These are phyloP conservation scores for Sextonia rubra DNA, from an alignment of 164 flowering plant species.

Conservation along the genomic window DNA sequence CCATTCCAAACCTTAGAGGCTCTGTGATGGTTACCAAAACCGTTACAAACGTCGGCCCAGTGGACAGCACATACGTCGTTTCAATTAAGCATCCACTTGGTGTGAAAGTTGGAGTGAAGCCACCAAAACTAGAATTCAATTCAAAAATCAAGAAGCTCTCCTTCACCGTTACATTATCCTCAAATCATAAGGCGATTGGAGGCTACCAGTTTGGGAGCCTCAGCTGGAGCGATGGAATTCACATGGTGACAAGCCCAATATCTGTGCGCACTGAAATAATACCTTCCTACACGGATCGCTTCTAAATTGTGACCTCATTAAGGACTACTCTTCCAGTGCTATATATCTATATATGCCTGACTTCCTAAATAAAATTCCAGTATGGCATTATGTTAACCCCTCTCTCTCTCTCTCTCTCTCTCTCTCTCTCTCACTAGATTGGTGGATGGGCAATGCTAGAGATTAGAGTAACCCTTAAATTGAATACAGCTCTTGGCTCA, in stretches of 20 bases:
- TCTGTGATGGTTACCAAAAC: constrained; percentile 32
- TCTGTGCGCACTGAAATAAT: background rate
- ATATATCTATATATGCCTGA: no score
- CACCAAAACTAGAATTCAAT: constrained; percentile 36
- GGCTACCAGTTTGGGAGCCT: constrained; percentile 46
- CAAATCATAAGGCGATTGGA: constrained; percentile 29
- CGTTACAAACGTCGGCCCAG: constrained; percentile 40
- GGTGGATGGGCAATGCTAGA: no score
- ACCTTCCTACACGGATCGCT: background rate
- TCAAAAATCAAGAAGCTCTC: constrained; percentile 25
- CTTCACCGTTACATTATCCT: constrained; percentile 29
- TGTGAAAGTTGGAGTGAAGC: constrained; percentile 33
- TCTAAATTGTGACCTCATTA: background rate
- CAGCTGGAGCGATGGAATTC: constrained; percentile 40
- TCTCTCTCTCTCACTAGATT: no score
- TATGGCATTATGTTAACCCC: no score
- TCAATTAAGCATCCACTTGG: constrained; percentile 41
- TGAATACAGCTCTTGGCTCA: no score
- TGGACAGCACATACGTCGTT: constrained; percentile 25
- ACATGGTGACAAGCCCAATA: constrained; percentile 26
- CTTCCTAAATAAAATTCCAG: no score
- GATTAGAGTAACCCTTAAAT: no score
- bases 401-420: no score
- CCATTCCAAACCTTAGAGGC: constrained; percentile 35
- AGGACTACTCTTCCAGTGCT: background rate